Evolutionary conservation across 805 yeast species (phyloP).

Genomic region (Scheffersomyces amazonensis): DNA sequence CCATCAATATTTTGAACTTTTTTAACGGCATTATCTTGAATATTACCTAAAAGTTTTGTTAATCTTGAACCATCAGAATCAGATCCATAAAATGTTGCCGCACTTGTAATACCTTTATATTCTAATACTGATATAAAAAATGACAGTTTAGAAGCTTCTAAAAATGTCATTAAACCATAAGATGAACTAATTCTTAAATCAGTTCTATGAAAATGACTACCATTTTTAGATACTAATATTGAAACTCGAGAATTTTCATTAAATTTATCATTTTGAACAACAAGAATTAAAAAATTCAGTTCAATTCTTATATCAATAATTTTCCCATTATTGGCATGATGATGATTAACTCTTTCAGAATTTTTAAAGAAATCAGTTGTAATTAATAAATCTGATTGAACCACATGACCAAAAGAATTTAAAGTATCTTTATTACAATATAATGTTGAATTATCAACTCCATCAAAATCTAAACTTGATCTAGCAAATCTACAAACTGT

Average conservation of each 20-base stretch:
- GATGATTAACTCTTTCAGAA: constrained; percentile 23
- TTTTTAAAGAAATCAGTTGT: constrained; percentile 46
- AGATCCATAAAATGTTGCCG: constrained; percentile 44
- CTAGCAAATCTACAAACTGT: constrained; percentile 30
- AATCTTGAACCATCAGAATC: constrained; percentile 60
- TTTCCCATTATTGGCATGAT: constrained; percentile 21
- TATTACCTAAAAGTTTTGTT: constrained; percentile 38
- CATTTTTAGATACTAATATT: constrained; percentile 48
- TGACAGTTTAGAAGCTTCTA: constrained; percentile 37
- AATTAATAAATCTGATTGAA: constrained; percentile 31
- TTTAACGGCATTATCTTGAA: constrained; percentile 40
- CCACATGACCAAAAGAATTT: constrained; percentile 42
- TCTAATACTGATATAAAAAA: constrained; percentile 26
- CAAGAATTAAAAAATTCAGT: constrained; percentile 39
- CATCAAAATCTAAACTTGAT: constrained; percentile 14
- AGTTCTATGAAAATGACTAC: constrained; percentile 34
- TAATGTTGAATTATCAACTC: constrained; percentile 26
- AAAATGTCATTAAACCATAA: constrained; percentile 33
- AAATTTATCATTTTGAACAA: constrained; percentile 43
- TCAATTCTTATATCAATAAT: constrained; percentile 34
- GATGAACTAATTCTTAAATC: constrained; percentile 35
- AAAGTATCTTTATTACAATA: constrained; percentile 25
- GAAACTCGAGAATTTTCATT: constrained; percentile 32
- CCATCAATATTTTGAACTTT: constrained; percentile 59
- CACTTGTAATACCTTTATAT: constrained; percentile 2